Evolutionary conservation across 2,329 filamentous ascomycete species (phyloP).

Genomic region (Exserohilum rostratum): DNA sequence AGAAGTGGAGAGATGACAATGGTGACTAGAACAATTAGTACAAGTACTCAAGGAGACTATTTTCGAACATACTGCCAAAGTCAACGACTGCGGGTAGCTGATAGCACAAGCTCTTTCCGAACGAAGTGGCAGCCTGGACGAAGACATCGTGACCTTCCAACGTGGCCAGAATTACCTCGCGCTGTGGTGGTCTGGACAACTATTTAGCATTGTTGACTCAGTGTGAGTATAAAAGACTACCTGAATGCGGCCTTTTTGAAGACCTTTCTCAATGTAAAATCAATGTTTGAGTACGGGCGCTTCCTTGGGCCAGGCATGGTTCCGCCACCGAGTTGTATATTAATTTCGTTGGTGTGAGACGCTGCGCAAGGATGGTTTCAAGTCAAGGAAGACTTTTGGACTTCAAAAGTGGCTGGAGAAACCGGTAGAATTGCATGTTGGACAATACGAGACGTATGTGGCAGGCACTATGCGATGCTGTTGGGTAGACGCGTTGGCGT

Average conservation of each 20-base stretch:
- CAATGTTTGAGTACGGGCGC: slow-evolving; percentile 61
- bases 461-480: not conserved
- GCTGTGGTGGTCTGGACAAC: slow-evolving; percentile 72
- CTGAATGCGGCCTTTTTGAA: slow-evolving; percentile 78
- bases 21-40: slow-evolving; percentile 65
- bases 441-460: not conserved
- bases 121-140: slow-evolving; percentile 86
- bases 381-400: not conserved
- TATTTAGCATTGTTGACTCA: slow-evolving; percentile 5
- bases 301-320: slow-evolving; percentile 43
- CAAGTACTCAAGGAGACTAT: not conserved
- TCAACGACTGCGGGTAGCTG: slow-evolving; percentile 89
- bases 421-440: slow-evolving; percentile 7
- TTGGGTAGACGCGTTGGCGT: slow-evolving; percentile 15
- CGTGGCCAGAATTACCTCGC: slow-evolving; percentile 84
- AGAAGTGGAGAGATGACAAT: slow-evolving; percentile 89
- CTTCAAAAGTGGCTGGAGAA: not conserved
- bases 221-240: slow-evolving; percentile 49
- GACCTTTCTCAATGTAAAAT: slow-evolving; percentile 74
- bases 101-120: slow-evolving; percentile 93
- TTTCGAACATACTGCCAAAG: slow-evolving; percentile 70
- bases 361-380: not conserved
- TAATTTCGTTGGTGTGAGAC: not conserved
- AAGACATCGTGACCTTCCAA: slow-evolving; percentile 89
- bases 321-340: not conserved